Evolutionary conservation across 2,329 filamentous ascomycete species (phyloP), one percentile per base, ranked within the genome.

Genomic region (Aspergillus pseudonomiae): DNA sequence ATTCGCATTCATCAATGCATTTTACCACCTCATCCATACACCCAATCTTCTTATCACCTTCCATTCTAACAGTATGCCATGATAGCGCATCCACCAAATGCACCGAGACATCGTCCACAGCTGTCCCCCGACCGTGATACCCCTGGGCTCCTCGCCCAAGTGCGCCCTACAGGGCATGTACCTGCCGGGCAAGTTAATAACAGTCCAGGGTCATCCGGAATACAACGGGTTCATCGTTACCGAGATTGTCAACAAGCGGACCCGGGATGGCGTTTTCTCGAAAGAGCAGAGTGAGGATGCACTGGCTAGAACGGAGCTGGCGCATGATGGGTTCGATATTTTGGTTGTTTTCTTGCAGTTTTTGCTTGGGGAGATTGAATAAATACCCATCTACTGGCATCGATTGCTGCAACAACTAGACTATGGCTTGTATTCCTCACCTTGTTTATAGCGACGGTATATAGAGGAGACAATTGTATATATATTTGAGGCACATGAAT

Each of bases 171-270:
- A 96, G 77, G 91, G 89, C 65, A 92, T 96, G 86, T 91, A 95
- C 74, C 78, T 83, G 24, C 86, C 88, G 10, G 81, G 84, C 48
- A 84, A 84, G 41, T 81, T 91, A 64, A 89, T 96, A 65, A 89
- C 91, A 0, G 86, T 96, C 1, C 93, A 97, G 80, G 93, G 92
- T 6, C 93, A 96, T 76, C 93, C 93, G 0, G 93, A 97, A 77
- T 95, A 94, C 75, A 91, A 84, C 4, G 83, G 84, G 63, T 84
- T 88, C 19, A 93, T 96, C 67, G 86, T 93, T 70, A 81, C 80
- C 21, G 89, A 92, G 75, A 78, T 96, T 43, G 78, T 94, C 60
- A 82, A 85, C 64, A 79, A 84, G 64, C 84, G 93, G 62, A 86
- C 91, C 72, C 81, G 83, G 32, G 81, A 81, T 55, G 92, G 91